Conservation (phyloP, 139 green algal species). For the Coelastrella sp. region DNA sequence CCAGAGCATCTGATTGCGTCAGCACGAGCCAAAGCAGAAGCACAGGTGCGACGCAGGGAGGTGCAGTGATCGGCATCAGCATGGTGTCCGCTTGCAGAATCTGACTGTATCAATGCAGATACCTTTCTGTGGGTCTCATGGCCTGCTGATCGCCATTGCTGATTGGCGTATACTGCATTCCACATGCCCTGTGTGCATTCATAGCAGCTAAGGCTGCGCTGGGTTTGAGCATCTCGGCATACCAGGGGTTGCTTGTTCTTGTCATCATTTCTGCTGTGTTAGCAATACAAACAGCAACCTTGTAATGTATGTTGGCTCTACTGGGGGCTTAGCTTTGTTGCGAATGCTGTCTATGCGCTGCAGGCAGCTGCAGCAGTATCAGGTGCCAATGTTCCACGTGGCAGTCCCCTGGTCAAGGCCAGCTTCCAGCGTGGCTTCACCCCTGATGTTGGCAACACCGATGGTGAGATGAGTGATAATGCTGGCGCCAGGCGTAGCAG, state of each 20-base stretch:
- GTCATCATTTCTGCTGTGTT: no score
- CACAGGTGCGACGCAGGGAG: neutral
- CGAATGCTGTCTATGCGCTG: no score
- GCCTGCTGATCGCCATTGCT: no score
- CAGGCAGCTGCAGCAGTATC: neutral
- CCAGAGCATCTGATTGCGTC: conserved; percentile 40
- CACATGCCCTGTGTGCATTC: no score
- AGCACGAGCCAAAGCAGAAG: conserved; percentile 19
- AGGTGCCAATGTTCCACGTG: neutral
- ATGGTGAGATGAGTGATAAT: conserved; percentile 19
- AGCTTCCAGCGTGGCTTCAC: neutral
- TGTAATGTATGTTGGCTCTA: neutral
- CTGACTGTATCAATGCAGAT: no score
- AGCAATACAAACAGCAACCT: no score
- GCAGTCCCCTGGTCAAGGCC: conserved; percentile 1
- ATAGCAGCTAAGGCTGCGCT: no score
- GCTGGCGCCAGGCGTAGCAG: neutral
- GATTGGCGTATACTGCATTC: no score
- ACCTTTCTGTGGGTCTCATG: no score
- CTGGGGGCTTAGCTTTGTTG: neutral
- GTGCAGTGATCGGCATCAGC: neutral
- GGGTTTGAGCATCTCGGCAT: no score
- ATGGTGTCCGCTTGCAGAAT: no score
- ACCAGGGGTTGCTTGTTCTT: no score
- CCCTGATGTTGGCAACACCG: neutral